A percentile compares a stretch with the other conserved stretches of the same genome.
These are phyloP conservation scores for Tetrapisispora taiwanensis DNA, from an alignment of 805 yeast genomes.

Conservation along the genomic window DNA sequence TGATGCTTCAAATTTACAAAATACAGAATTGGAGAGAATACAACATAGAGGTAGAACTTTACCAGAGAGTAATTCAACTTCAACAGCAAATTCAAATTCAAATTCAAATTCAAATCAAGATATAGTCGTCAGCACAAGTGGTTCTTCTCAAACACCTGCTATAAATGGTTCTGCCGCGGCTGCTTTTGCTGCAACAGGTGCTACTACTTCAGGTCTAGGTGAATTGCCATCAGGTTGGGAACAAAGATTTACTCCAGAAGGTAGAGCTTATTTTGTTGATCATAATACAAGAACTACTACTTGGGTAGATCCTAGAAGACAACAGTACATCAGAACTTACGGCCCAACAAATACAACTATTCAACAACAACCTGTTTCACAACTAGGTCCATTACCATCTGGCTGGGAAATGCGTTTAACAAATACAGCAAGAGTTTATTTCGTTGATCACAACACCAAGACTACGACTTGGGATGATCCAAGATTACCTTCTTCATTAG, in stretches of 20 bases:
- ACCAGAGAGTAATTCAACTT: slow-evolving; percentile 42
- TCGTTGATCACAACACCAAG: slow-evolving; percentile 97
- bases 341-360: slow-evolving; percentile 80
- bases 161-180: slow-evolving; percentile 49
- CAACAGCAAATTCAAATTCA: slow-evolving; percentile 19
- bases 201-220: slow-evolving; percentile 91
- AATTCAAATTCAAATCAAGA: background rate
- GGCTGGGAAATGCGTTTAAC: slow-evolving; percentile 99
- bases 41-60: slow-evolving; percentile 85
- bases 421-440: slow-evolving; percentile 95
- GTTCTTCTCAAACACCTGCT: slow-evolving; percentile 37
- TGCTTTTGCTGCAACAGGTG: slow-evolving; percentile 59
- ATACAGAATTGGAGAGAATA: slow-evolving; percentile 79
- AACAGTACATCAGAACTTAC: slow-evolving; percentile 91
- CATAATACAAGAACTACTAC: slow-evolving; percentile 99
- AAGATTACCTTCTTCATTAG: slow-evolving; percentile 90
- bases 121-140: slow-evolving; percentile 36
- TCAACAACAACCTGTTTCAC: slow-evolving; percentile 96
- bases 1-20: slow-evolving; percentile 47
- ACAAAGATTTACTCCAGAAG: slow-evolving; percentile 95
- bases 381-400: slow-evolving; percentile 92
- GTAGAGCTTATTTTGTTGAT: slow-evolving; percentile 95
- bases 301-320: slow-evolving; percentile 99
- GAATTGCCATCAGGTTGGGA: slow-evolving; percentile 99
- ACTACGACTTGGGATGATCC: slow-evolving; percentile 99